Percentiles rank a stretch among this genome's conserved stretches.
phyloP scores from a whole-genome alignment of 1,139 yeast genomes.

The Saccharomycopsis crataegensis region DNA sequence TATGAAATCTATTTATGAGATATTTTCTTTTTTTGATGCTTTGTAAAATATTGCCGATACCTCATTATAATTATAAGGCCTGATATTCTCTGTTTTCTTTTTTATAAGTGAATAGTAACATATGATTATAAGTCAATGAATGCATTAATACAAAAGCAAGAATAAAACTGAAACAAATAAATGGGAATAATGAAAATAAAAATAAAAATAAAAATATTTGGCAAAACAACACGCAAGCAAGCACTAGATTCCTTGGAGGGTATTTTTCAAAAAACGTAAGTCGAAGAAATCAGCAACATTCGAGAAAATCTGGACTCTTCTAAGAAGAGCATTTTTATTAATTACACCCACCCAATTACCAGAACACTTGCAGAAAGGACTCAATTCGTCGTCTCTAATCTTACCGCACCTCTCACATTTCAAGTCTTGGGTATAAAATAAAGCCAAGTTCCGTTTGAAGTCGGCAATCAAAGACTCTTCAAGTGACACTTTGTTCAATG shows the following conservation, averaged over 20 bases:
- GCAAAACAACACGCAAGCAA: too few relatives aligned
- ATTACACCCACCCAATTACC: constrained; percentile 73
- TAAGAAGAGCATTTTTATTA: constrained; percentile 37
- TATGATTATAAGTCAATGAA: too few relatives aligned
- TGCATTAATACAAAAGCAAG: too few relatives aligned
- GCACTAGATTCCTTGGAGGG: background rate
- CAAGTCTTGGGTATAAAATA: constrained; percentile 72
- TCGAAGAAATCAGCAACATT: constrained; percentile 58
- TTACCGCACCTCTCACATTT: constrained; percentile 71
- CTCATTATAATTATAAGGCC: too few relatives aligned
- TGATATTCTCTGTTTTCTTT: too few relatives aligned
- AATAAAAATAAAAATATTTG: too few relatives aligned
- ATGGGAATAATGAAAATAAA: too few relatives aligned
- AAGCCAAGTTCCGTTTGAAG: constrained; percentile 46
- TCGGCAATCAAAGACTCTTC: constrained; percentile 76
- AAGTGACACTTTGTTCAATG: constrained; percentile 58
- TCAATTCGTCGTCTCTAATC: constrained; percentile 61
- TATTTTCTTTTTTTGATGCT: too few relatives aligned
- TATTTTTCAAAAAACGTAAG: constrained; percentile 48
- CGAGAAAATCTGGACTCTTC: constrained; percentile 41
- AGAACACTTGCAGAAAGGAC: constrained; percentile 77
- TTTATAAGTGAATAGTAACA: too few relatives aligned
- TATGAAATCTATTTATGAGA: too few relatives aligned
- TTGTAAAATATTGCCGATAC: too few relatives aligned
- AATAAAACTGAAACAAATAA: too few relatives aligned